phyloP scores from a whole-genome alignment of 2,329 filamentous ascomycete species.

The Cercospora citrullina region DNA sequence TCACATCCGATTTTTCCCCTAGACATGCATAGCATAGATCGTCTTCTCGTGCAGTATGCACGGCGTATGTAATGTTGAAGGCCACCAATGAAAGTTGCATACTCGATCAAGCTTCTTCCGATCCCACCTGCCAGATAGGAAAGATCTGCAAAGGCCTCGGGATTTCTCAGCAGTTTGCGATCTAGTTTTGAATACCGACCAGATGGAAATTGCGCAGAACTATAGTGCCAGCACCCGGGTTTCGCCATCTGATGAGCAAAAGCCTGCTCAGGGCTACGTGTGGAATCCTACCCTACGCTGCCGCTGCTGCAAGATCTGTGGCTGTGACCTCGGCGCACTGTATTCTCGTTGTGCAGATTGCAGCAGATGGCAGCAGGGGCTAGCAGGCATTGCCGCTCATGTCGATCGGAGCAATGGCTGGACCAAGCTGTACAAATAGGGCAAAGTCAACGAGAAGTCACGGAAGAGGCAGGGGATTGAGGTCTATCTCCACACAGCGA shows the following conservation, averaged over 20 bases:
- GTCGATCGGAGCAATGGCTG: not conserved
- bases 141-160: conserved; percentile 1
- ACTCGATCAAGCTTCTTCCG: conserved; percentile 1
- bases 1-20: not conserved
- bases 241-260: not conserved
- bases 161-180: not conserved
- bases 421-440: not conserved
- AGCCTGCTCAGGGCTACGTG: not conserved
- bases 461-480: not conserved
- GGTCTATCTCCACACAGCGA: not conserved
- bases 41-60: not conserved
- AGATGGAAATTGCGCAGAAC: not conserved
- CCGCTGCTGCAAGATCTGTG: not conserved
- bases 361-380: not conserved
- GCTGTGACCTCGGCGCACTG: not conserved
- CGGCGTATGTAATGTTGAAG: not conserved
- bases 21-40: not conserved
- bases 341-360: not conserved
- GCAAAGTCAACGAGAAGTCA: not conserved
- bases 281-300: not conserved
- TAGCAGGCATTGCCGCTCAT: not conserved
- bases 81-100: not conserved
- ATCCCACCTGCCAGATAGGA: not conserved
- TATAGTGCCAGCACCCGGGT: not conserved
- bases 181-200: not conserved